These are phyloP conservation scores for Firmiana major DNA, from an alignment of 345 rosid genomes.

Conservation along the genomic window DNA sequence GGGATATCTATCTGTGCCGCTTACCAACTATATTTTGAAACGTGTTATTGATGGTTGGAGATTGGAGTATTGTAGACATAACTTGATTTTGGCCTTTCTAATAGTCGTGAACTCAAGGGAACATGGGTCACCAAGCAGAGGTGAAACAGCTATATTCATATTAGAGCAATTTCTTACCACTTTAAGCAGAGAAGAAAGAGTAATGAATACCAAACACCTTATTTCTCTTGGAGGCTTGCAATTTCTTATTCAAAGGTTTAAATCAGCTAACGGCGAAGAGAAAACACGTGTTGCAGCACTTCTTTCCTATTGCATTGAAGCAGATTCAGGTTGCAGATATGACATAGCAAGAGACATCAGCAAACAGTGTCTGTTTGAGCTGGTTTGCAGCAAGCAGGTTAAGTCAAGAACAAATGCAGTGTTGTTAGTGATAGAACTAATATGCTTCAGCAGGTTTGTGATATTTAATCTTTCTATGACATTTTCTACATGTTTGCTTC, in stretches of 20 bases:
- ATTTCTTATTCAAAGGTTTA: conserved; percentile 41
- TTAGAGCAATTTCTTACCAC: conserved; percentile 44
- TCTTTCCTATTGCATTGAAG: conserved; percentile 45
- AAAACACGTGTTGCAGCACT: conserved; percentile 34
- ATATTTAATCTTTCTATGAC: background rate
- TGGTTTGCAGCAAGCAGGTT: conserved; percentile 40
- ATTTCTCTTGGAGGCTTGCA: conserved; percentile 47
- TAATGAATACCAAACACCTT: conserved; percentile 39
- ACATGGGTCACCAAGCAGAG: conserved; percentile 7
- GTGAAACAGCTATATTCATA: conserved; percentile 31
- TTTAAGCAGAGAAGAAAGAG: conserved; percentile 31
- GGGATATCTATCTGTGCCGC: conserved; percentile 38
- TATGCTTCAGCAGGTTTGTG: conserved; percentile 50
- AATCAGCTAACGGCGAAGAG: conserved; percentile 34
- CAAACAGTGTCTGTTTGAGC: conserved; percentile 35
- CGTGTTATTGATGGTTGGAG: conserved; percentile 46
- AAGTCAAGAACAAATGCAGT: conserved; percentile 38
- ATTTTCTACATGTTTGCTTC: background rate
- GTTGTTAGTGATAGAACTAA: conserved; percentile 38
- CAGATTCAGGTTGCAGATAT: conserved; percentile 45
- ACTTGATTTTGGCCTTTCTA: conserved; percentile 29
- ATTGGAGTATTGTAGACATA: conserved; percentile 27
- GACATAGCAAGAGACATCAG: conserved; percentile 34
- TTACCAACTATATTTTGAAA: conserved; percentile 49
- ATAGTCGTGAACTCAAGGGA: conserved; percentile 15